These are phyloP conservation scores for Tricholoma bakamatsutake DNA, from an alignment of 768 basidiomycete species.

Conservation along the genomic window DNA sequence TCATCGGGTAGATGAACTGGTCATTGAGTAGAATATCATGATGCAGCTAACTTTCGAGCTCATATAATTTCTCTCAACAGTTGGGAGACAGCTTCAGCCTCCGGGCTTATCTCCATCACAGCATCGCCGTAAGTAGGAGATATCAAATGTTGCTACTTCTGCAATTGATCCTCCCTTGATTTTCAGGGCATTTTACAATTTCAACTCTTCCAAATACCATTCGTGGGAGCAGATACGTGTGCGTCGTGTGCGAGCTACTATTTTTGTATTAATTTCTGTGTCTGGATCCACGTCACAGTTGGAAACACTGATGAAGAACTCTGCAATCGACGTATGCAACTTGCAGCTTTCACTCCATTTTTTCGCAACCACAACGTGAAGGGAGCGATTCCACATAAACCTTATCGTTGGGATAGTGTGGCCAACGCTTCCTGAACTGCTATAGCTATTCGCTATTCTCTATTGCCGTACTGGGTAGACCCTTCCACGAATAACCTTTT, in stretches of 20 bases:
- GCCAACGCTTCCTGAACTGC: slow-evolving; percentile 68
- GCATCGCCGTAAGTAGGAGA: slow-evolving; percentile 36
- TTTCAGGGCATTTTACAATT: slow-evolving; percentile 71
- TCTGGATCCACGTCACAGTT: slow-evolving; percentile 17
- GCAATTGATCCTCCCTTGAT: slow-evolving; percentile 1
- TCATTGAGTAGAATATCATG: slow-evolving; percentile 50
- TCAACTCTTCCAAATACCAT: slow-evolving; percentile 78
- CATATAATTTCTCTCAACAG: slow-evolving; percentile 23
- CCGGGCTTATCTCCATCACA: slow-evolving; percentile 68
- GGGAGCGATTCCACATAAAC: slow-evolving; percentile 70
- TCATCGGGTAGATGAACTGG: slow-evolving; percentile 66
- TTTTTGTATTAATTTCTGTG: slow-evolving; percentile 1
- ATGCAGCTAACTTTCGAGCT: background rate
- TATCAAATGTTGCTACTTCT: background rate
- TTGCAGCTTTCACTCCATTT: slow-evolving; percentile 80
- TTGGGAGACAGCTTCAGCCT: slow-evolving; percentile 74
- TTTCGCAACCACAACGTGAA: slow-evolving; percentile 72
- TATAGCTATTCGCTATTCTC: slow-evolving; percentile 61
- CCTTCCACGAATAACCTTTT: background rate
- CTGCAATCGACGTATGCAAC: slow-evolving; percentile 82
- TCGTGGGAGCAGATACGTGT: slow-evolving; percentile 80
- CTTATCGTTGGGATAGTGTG: slow-evolving; percentile 78
- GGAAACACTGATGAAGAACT: slow-evolving; percentile 76
- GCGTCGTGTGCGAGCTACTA: slow-evolving; percentile 15
- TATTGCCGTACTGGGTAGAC: slow-evolving; percentile 77